Conservation (phyloP, 1,284 basidiomycete genomes). For the Ganoderma meredithae region DNA sequence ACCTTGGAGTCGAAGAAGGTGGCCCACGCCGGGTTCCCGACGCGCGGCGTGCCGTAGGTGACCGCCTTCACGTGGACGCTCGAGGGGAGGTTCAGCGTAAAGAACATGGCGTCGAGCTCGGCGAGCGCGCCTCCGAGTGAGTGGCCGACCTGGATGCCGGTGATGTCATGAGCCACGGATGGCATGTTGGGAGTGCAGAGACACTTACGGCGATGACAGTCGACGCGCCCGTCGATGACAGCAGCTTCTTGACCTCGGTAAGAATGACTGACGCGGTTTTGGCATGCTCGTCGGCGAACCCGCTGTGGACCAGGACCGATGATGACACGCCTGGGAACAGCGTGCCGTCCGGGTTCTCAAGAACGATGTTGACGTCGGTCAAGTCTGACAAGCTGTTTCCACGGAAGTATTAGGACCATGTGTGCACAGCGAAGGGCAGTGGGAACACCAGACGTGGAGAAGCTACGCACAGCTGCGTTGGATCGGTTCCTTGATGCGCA, state of each 20-base stretch:
- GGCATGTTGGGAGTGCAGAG: not conserved
- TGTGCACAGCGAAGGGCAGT: not conserved
- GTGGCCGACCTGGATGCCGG: conserved; percentile 42
- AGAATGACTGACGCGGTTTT: conserved; percentile 48
- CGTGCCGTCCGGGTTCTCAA: conserved; percentile 43
- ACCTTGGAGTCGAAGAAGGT: conserved; percentile 43
- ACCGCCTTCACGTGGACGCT: conserved; percentile 45
- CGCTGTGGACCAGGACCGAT: conserved; percentile 51
- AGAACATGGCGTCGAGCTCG: conserved; percentile 47
- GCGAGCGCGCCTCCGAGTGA: conserved; percentile 51
- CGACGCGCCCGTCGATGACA: conserved; percentile 43
- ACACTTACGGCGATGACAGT: conserved; percentile 45
- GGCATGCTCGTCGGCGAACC: conserved; percentile 57
- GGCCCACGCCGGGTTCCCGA: conserved; percentile 45
- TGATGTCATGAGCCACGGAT: not conserved
- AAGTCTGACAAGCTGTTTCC: conserved; percentile 49
- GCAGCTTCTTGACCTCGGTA: conserved; percentile 44
- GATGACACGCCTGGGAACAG: conserved; percentile 58
- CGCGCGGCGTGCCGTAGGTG: conserved; percentile 50
- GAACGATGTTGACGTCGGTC: conserved; percentile 53
- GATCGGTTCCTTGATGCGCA: conserved; percentile 60
- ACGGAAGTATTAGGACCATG: not conserved
- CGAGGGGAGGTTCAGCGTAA: conserved; percentile 46
- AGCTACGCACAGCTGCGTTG: conserved; percentile 48
- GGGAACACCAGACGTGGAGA: not conserved